phyloP scores from a whole-genome alignment of 441 rosid species.

The Pelargonium citronellum region DNA sequence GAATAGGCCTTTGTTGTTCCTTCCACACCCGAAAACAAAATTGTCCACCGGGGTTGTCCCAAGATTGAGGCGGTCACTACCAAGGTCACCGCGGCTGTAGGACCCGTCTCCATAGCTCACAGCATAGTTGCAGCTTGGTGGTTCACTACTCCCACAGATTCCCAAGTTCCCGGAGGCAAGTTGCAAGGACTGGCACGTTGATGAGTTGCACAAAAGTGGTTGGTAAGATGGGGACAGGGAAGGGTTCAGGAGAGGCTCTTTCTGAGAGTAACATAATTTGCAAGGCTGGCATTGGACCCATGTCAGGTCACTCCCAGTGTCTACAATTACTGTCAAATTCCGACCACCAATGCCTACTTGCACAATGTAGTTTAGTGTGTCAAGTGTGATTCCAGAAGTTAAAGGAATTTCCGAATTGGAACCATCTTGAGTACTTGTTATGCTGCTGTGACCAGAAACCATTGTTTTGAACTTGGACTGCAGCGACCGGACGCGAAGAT shows the following conservation, averaged over 20 bases:
- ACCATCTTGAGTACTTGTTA: conserved; percentile 18
- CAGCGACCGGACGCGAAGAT: conserved; percentile 42
- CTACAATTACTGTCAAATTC: conserved; percentile 65
- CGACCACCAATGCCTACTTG: conserved; percentile 50
- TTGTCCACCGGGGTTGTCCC: conserved; percentile 36
- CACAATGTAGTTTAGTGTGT: conserved; percentile 77
- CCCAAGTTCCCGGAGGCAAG: not conserved
- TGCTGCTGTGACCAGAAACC: conserved; percentile 17
- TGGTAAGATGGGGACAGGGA: conserved; percentile 56
- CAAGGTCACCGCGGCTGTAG: conserved; percentile 69
- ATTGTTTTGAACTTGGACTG: conserved; percentile 44
- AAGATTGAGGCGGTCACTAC: conserved; percentile 43
- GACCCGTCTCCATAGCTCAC: conserved; percentile 90
- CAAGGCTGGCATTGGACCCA: conserved; percentile 98
- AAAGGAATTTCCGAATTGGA: conserved; percentile 44
- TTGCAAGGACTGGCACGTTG: conserved; percentile 45
- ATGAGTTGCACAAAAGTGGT: conserved; percentile 52
- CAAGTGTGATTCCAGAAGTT: conserved; percentile 53
- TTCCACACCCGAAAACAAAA: conserved; percentile 81
- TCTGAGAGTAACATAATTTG: conserved; percentile 58
- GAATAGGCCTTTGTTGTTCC: conserved; percentile 66
- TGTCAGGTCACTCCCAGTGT: conserved; percentile 90
- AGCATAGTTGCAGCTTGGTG: conserved; percentile 50
- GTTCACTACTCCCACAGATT: conserved; percentile 21
- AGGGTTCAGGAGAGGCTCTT: conserved; percentile 68